A percentile compares a stretch with the other conserved stretches of the same genome.
Evolutionary conservation across 495 filamentous ascomycete genomes (phyloP).

Genomic region (Podospora conica): DNA sequence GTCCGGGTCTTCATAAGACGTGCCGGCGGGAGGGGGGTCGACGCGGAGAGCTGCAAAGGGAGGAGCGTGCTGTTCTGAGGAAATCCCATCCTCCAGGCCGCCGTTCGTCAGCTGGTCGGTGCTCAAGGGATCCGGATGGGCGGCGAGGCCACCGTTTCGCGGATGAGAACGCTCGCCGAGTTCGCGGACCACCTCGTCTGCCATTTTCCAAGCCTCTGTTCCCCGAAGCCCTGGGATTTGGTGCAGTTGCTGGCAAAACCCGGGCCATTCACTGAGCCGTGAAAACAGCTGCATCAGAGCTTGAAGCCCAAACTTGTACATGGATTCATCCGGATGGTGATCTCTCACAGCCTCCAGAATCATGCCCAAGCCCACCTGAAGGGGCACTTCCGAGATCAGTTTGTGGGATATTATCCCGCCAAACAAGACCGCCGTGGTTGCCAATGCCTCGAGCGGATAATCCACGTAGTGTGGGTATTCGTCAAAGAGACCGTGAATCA

Average conservation of each 20-base stretch:
- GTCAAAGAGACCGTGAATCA: slow-evolving; percentile 97
- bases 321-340: slow-evolving; percentile 68
- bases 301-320: slow-evolving; percentile 99
- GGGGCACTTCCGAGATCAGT: slow-evolving; percentile 78
- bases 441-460: slow-evolving; percentile 88
- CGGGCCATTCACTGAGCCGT: slow-evolving; percentile 85
- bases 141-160: slow-evolving; percentile 37
- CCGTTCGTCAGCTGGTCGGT: slow-evolving; percentile 53
- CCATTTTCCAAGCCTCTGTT: slow-evolving; percentile 76
- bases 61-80: slow-evolving; percentile 45
- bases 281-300: slow-evolving; percentile 80
- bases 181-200: slow-evolving; percentile 69
- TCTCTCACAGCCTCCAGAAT: slow-evolving; percentile 90
- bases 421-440: slow-evolving; percentile 92
- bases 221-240: slow-evolving; percentile 74
- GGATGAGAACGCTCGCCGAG: slow-evolving; percentile 47
- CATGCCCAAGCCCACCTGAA: slow-evolving; percentile 90
- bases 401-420: slow-evolving; percentile 93
- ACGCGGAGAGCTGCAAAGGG: slow-evolving; percentile 71
- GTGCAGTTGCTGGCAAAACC: slow-evolving; percentile 75
- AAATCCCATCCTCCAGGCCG: slow-evolving; percentile 52
- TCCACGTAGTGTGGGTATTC: slow-evolving; percentile 93
- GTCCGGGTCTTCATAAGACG: slow-evolving; percentile 71
- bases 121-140: slow-evolving; percentile 10
- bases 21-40: slow-evolving; percentile 54